phyloP scores from a whole-genome alignment of 2,329 filamentous ascomycete genomes.

The Xylaria sp. region DNA sequence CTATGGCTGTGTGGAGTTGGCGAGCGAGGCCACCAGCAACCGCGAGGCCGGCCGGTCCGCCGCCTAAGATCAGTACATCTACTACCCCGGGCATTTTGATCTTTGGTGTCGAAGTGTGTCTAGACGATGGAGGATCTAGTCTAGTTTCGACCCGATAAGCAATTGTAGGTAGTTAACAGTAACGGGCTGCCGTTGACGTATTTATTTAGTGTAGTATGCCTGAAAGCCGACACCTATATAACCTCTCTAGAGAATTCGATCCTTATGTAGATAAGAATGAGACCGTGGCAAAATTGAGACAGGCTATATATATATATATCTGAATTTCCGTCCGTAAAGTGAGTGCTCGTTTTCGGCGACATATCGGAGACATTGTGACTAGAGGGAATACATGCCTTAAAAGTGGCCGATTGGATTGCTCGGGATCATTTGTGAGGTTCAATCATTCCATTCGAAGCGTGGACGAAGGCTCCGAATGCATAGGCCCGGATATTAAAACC shows the following conservation, averaged over 20 bases:
- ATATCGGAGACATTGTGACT: slow-evolving; percentile 37
- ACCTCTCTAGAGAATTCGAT: not conserved
- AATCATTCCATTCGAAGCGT: not conserved
- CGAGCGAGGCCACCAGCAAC: slow-evolving; percentile 53
- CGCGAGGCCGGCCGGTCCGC: slow-evolving; percentile 58
- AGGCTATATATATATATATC: not conserved
- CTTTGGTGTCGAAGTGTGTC: not conserved
- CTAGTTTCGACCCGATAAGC: not conserved
- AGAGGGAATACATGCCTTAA: not conserved
- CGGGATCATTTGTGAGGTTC: not conserved
- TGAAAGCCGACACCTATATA: not conserved
- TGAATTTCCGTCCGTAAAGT: slow-evolving; percentile 9
- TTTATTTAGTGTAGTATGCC: not conserved
- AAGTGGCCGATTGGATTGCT: slow-evolving; percentile 17
- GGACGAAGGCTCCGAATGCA: slow-evolving; percentile 21
- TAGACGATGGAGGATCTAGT: too few species aligned
- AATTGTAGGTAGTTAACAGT: not conserved
- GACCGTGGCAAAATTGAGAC: not conserved
- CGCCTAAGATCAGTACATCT: slow-evolving; percentile 55
- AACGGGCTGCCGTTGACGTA: not conserved
- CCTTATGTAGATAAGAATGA: slow-evolving; percentile 1
- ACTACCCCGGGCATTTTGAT: slow-evolving; percentile 23
- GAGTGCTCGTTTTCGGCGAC: slow-evolving; percentile 25
- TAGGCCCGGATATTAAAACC: slow-evolving; percentile 23
- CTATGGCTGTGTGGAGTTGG: slow-evolving; percentile 52